phyloP scores from a whole-genome alignment of 495 filamentous ascomycete genomes.

The Penicillium crystallinum region DNA sequence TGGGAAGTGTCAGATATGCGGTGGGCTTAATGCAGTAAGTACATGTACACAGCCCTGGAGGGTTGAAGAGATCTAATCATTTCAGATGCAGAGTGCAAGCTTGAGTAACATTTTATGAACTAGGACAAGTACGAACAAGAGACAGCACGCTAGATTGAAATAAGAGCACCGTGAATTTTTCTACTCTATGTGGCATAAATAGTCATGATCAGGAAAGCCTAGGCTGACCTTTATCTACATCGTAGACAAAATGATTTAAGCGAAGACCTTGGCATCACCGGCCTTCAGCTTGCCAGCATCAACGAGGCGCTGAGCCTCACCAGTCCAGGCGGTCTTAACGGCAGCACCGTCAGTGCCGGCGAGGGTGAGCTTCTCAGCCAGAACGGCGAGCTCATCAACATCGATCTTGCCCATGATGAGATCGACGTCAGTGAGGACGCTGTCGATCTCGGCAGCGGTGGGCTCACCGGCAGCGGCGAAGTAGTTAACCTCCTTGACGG shows the following conservation, averaged over 20 bases:
- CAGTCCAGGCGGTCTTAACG: slow-evolving; percentile 62
- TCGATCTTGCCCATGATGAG: slow-evolving; percentile 85
- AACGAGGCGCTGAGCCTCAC: slow-evolving; percentile 68
- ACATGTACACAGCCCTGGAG: neutral
- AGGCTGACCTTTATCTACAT: neutral
- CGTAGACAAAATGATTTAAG: slow-evolving; percentile 17
- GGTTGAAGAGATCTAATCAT: neutral
- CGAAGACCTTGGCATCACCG: slow-evolving; percentile 59
- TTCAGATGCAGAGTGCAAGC: neutral
- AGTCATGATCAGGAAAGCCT: slow-evolving; percentile 4
- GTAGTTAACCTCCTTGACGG: slow-evolving; percentile 97
- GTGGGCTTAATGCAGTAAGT: neutral
- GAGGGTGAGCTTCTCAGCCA: slow-evolving; percentile 66
- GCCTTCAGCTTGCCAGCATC: slow-evolving; percentile 80
- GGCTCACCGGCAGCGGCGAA: slow-evolving; percentile 58
- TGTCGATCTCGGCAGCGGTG: slow-evolving; percentile 67
- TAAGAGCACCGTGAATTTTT: slow-evolving; percentile 1
- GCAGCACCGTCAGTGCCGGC: slow-evolving; percentile 51
- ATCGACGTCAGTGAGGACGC: slow-evolving; percentile 80
- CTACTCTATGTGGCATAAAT: slow-evolving; percentile 10
- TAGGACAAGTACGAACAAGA: neutral
- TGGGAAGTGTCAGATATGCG: neutral
- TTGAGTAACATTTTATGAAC: too few relatives aligned
- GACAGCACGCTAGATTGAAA: neutral
- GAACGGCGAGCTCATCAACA: slow-evolving; percentile 73